Base-by-base conservation (phyloP, 345 rosid genomes). In the Salix viminalis region DNA sequence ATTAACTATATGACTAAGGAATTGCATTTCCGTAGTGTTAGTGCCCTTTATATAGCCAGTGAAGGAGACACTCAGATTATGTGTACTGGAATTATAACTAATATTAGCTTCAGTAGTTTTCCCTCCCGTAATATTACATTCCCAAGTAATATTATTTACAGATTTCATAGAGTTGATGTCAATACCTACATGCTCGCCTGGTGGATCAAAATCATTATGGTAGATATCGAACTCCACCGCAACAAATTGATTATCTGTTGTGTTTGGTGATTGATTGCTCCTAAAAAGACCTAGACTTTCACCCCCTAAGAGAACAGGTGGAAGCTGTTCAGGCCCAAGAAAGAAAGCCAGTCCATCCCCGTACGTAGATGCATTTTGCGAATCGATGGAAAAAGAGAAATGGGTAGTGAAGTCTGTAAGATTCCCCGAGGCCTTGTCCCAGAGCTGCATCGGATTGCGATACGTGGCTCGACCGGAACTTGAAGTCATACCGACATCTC, bases 381-480 rank as follows among this genome's bases (percentile, higher is more conserved):
- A 66, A 12, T 69, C 12, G 46, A 77, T 71, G 34, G 52, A 56
- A 52, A 80, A 83, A 18, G 77, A 32, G 64, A 80, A 83, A 62
- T 75, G 79, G 46, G 86, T 58, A 6, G 82, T 67, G 82, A 85
- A 85, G 73, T 79, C 65, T 21, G 84, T 60, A 19, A 58, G 70
- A 21, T 58, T 72, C 8, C 79, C 78, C 2, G 69, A 50, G 32
- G 54, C 6, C 16, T 14, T n/a, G 36, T 79, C 85, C 46, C 72
- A 74, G 37, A 83, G 80, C 9, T 50, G 78, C 13, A 79, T 21
- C 1, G 79, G 74, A 16, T 56, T 26, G 3, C 7, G 0, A 5
- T 79, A 79, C 0, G 67, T 52, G 11, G 80, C 79, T 13, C 74
- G 70, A 14, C 83, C 85, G 12, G 3, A 9, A 39, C 2, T 39